Base-by-base conservation (phyloP, 805 yeast species). In the Saccharomycopsis lassenensis region DNA sequence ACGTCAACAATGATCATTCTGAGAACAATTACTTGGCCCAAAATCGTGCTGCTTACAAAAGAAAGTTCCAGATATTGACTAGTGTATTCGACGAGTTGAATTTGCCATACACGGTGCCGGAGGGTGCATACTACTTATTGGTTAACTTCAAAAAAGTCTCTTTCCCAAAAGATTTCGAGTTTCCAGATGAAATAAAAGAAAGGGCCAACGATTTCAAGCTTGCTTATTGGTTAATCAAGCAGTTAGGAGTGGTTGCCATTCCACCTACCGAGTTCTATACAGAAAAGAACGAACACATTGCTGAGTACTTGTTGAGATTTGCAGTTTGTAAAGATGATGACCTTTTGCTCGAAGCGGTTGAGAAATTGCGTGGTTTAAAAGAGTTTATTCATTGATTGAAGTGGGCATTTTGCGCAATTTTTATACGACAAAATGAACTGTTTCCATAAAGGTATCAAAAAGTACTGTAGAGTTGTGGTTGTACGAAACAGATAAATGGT, bases 241-340 rank as follows among this genome's bases (percentile, higher is more conserved):
- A 86, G 54, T 56, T 89, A 40, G 98, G 98, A 7, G 93, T 91
- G 27, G 97, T 91, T 15, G 80, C 94, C 3, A 91, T 91, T 46
- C 98, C 98, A 7, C 97, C 97, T 20, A 80, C 95, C n/a, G 97
- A 89, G 58, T 91, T 91, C 52, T 74, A 83, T 50, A 69, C 76
- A 29, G 70, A 74, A 7, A 75, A 71, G 41, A 75, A 80, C 46
- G 86, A 81, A 22, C 63, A 71, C 38, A 74, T 77, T 12, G 86
- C 89, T 38, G 94, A 87, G 53, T 77, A 83, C 48, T 72, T 85
- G 53, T 63, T 91, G 43, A 75, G 98, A 52, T 87, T 91, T 56
- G 97, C 98, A 11, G 93, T 91, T 14, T 91, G 98, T 67, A 91
- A 91, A 61, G 95, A 82, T 49, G 93, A 91, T 53, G 67, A 62